phyloP scores from a whole-genome alignment of 192 early-diverging fungal species.

The Podila epigama region DNA sequence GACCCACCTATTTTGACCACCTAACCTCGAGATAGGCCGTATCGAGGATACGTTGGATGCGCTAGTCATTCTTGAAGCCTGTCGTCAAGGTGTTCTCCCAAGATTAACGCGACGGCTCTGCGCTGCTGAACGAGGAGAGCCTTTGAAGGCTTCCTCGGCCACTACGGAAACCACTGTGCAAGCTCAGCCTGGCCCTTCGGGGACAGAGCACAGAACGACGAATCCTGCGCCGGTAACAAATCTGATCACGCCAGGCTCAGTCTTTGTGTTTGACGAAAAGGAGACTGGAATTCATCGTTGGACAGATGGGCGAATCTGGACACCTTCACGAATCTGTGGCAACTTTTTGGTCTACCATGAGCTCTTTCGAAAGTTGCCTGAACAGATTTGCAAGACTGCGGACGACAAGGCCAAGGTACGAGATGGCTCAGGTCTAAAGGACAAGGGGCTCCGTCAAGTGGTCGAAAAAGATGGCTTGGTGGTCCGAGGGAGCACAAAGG shows the following conservation, averaged over 20 bases:
- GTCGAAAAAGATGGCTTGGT: slow-evolving; percentile 38
- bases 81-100: slow-evolving; percentile 42
- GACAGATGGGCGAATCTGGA: slow-evolving; percentile 54
- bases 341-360: slow-evolving; percentile 53
- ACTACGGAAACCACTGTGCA: background rate
- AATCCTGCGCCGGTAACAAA: no score
- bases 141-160: no score
- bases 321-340: slow-evolving; percentile 44
- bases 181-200: background rate
- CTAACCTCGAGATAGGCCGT: slow-evolving; percentile 1
- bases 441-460: slow-evolving; percentile 14
- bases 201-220: no score
- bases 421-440: slow-evolving; percentile 24
- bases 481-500: slow-evolving; percentile 38
- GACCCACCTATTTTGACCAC: background rate
- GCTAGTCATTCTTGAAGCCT: slow-evolving; percentile 40
- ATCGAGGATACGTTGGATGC: slow-evolving; percentile 38
- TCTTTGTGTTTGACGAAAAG: slow-evolving; percentile 53
- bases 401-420: slow-evolving; percentile 18
- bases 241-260: slow-evolving; percentile 20
- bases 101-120: slow-evolving; percentile 27
- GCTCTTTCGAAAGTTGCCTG: slow-evolving; percentile 23
- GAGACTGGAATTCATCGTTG: slow-evolving; percentile 49
- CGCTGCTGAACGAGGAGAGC: slow-evolving; percentile 33
- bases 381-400: slow-evolving; percentile 22